A percentile compares a stretch with the other conserved stretches of the same genome.
Conservation (phyloP, 1,139 yeast species). For the Arxiozyma telluris region DNA sequence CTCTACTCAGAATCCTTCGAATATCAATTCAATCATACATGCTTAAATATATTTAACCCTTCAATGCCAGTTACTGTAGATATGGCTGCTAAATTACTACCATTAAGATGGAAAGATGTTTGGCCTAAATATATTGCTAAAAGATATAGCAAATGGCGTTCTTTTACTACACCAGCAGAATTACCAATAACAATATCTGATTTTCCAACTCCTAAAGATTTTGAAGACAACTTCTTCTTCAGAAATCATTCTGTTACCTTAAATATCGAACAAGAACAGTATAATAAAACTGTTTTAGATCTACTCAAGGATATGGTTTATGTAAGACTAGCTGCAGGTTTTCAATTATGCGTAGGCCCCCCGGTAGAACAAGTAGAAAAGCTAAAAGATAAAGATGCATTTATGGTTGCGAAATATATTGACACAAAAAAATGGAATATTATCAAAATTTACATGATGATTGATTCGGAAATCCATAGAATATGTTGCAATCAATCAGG, state of each 20-base stretch:
- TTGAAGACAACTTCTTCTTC: conserved; percentile 51
- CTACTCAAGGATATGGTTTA: conserved; percentile 84
- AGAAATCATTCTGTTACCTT: conserved; percentile 36
- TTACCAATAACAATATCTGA: conserved; percentile 71
- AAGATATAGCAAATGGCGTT: conserved; percentile 80
- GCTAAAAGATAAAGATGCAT: conserved; percentile 30
- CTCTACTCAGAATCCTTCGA: background rate
- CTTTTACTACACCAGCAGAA: conserved; percentile 87
- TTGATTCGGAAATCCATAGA: conserved; percentile 80
- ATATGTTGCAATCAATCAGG: conserved; percentile 63
- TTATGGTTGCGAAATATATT: conserved; percentile 14
- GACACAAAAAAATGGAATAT: conserved; percentile 15
- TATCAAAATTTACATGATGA: conserved; percentile 57
- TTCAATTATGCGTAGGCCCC: conserved; percentile 76
- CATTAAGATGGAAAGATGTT: conserved; percentile 81
- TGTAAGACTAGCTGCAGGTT: conserved; percentile 72
- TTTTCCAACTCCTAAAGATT: conserved; percentile 63
- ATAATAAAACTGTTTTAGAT: conserved; percentile 44
- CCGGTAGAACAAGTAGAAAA: conserved; percentile 57
- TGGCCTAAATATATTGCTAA: conserved; percentile 63
- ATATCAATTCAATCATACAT: conserved; percentile 32
- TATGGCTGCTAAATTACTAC: conserved; percentile 36
- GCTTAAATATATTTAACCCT: conserved; percentile 66
- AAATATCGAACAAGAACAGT: conserved; percentile 32
- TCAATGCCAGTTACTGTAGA: conserved; percentile 49